phyloP scores from a whole-genome alignment of 192 early-diverging fungal genomes.

The Dissophora globulifera region DNA sequence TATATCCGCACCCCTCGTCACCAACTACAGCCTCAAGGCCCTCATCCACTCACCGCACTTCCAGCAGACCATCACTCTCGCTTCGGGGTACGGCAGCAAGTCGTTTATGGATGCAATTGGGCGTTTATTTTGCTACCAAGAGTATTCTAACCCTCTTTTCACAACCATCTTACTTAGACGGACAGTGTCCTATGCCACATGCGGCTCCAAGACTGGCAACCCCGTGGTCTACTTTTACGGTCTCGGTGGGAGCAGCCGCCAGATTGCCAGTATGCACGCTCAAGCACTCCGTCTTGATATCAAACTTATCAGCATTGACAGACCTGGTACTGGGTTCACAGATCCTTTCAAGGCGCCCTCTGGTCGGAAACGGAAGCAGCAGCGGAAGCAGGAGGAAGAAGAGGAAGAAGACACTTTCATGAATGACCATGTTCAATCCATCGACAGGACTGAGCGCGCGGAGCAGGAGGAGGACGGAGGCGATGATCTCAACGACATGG shows the following conservation, averaged over 20 bases:
- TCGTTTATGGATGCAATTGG: too few species aligned
- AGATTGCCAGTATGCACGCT: conserved; percentile 37
- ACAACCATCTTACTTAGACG: too few species aligned
- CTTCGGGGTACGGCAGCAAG: conserved; percentile 50
- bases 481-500: not conserved
- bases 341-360: conserved; percentile 24
- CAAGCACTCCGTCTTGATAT: conserved; percentile 45
- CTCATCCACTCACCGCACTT: conserved; percentile 48
- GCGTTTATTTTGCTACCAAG: too few species aligned
- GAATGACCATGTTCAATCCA: too few species aligned
- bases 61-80: conserved; percentile 22
- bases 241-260: conserved; percentile 41
- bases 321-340: conserved; percentile 43
- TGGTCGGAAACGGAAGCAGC: not conserved
- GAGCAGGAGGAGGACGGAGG: too few species aligned
- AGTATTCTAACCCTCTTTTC: too few species aligned
- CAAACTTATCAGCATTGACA: conserved; percentile 32
- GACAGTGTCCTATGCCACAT: conserved; percentile 33
- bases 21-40: conserved; percentile 26
- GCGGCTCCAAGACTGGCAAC: conserved; percentile 36
- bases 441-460: too few species aligned
- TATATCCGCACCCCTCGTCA: conserved; percentile 44
- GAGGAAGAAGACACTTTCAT: too few species aligned
- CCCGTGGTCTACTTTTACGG: conserved; percentile 40
- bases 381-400: not conserved